phyloP scores from a whole-genome alignment of 805 yeast genomes.

The Tetrapisispora arboricola region DNA sequence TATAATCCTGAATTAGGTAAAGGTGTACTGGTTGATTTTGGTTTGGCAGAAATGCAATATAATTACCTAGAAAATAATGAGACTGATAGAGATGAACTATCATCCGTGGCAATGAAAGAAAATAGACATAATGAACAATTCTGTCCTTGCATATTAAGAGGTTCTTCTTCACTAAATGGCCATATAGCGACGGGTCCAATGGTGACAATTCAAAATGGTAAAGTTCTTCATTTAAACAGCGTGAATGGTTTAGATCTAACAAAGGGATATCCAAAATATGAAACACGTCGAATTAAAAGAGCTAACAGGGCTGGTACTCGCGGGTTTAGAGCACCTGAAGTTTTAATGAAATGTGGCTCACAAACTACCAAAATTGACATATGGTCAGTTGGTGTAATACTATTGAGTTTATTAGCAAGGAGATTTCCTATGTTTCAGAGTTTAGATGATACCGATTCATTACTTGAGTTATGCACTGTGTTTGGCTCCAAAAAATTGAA shows the following conservation, averaged over 20 bases:
- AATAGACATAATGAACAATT: constrained; percentile 25
- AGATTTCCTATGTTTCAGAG: constrained; percentile 92
- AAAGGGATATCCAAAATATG: constrained; percentile 77
- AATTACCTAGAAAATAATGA: constrained; percentile 9
- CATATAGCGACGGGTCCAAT: constrained; percentile 11
- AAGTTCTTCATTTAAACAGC: constrained; percentile 24
- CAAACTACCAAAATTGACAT: constrained; percentile 77
- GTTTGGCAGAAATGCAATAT: constrained; percentile 63
- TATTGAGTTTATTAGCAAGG: constrained; percentile 64
- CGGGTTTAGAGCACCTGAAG: constrained; percentile 93
- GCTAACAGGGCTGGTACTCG: constrained; percentile 97
- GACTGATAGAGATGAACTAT: constrained; percentile 5
- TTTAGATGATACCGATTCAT: constrained; percentile 85
- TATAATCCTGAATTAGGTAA: constrained; percentile 54
- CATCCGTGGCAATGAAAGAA: constrained; percentile 8
- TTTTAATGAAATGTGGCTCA: constrained; percentile 71
- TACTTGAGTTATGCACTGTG: constrained; percentile 70
- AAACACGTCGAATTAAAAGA: constrained; percentile 76
- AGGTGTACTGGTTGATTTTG: constrained; percentile 88
- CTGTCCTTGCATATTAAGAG: constrained; percentile 49
- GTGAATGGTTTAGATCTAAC: constrained; percentile 31
- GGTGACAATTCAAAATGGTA: constrained; percentile 26
- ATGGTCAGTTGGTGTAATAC: constrained; percentile 89
- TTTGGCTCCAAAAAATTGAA: constrained; percentile 69
- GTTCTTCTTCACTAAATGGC: constrained; percentile 15